Conservation (phyloP, 441 rosid species). For the Pelargonium exstipulatum region DNA sequence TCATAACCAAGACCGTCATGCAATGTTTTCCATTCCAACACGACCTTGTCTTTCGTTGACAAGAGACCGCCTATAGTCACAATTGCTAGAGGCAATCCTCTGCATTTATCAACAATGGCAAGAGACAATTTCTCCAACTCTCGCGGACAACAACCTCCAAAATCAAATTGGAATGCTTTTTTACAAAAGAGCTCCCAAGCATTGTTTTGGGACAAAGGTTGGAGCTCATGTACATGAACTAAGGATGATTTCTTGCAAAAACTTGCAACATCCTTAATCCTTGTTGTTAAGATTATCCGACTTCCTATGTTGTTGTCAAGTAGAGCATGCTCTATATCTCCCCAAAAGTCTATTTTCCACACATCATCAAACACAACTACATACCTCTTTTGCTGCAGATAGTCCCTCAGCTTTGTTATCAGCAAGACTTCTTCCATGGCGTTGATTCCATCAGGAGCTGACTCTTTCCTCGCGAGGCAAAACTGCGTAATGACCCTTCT, state of each 20-base stretch:
- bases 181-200: background rate
- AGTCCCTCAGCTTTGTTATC: background rate
- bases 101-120: background rate
- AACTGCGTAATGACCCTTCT: background rate
- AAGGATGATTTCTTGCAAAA: background rate
- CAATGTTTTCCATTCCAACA: background rate
- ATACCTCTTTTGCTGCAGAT: slow-evolving; percentile 1
- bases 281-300: background rate
- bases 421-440: slow-evolving; percentile 2
- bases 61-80: slow-evolving; percentile 4
- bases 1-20: background rate
- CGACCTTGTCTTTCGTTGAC: background rate
- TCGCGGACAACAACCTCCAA: background rate
- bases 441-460: background rate
- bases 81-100: slow-evolving; percentile 14
- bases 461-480: background rate
- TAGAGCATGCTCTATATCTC: background rate
- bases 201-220: background rate
- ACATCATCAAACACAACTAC: background rate
- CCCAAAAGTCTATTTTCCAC: background rate
- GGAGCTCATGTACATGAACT: background rate
- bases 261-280: background rate
- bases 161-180: background rate
- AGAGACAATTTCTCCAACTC: background rate
- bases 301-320: background rate